phyloP scores from a whole-genome alignment of 108 stramenopile species.

The Pseudonitzschia pungens region DNA sequence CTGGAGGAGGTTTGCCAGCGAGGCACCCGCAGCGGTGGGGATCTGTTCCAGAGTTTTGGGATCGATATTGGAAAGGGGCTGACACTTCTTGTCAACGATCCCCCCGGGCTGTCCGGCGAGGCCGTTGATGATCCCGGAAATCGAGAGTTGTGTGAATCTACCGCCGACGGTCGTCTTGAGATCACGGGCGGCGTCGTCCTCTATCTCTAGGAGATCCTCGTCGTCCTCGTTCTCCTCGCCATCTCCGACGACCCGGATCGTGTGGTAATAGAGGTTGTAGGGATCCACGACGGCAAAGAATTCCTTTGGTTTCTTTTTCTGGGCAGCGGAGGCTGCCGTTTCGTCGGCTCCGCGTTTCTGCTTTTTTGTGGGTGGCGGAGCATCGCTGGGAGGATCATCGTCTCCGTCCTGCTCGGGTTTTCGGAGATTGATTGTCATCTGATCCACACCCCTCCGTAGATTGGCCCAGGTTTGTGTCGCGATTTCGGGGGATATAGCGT shows the following conservation, averaged over 20 bases:
- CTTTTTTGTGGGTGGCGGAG: constrained; percentile 3
- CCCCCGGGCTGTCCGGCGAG: constrained; percentile 57
- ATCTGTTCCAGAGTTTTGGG: background rate
- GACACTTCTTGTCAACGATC: constrained; percentile 35
- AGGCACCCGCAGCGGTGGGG: constrained; percentile 29
- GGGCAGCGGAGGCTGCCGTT: background rate
- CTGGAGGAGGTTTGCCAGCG: constrained; percentile 18
- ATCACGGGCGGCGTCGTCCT: constrained; percentile 37
- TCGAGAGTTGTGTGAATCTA: constrained; percentile 58
- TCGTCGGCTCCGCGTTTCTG: constrained; percentile 13
- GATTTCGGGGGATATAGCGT: constrained; percentile 2
- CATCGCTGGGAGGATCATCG: background rate
- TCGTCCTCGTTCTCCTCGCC: constrained; percentile 17
- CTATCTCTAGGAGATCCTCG: constrained; percentile 28
- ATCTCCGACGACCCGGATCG: constrained; percentile 18
- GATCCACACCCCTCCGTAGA: constrained; percentile 16
- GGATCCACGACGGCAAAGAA: constrained; percentile 28
- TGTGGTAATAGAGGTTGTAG: constrained; percentile 34
- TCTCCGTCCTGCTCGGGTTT: background rate
- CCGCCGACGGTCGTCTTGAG: constrained; percentile 47
- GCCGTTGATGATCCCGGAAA: constrained; percentile 79
- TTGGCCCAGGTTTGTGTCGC: constrained; percentile 34
- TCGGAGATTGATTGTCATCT: constrained; percentile 14
- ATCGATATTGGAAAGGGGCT: background rate
- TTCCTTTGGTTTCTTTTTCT: constrained; percentile 18